Evolutionary conservation across 495 filamentous ascomycete genomes (phyloP), one percentile per base, ranked within the genome.

Genomic region (Oleoguttula mirabilis): DNA sequence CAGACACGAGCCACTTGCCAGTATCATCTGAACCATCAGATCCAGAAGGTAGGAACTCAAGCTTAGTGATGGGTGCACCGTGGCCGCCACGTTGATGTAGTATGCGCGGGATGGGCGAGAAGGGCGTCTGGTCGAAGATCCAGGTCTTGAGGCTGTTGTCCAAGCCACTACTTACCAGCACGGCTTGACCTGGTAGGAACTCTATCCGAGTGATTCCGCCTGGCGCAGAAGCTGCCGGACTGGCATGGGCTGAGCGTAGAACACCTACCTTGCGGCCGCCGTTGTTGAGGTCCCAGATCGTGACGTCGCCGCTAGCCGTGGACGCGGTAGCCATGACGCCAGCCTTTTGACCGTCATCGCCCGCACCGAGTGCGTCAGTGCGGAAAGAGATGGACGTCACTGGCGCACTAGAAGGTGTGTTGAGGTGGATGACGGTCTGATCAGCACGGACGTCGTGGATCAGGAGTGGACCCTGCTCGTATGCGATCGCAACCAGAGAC

Each of bases 141-240:
- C 88, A 95, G 3, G 81, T 85, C 58, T 84, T 93, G 30, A 99
- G 65, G 23, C 85, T 82, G 59, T 99, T 99, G 59, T 99, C 90
- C 24, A 82, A 70, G 19, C 87, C 92, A 43, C 82, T 85, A 3
- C 87, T 93, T 21, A 95, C 70, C 22, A 99, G 70, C 1, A 95
- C 77, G 12, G 84, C 82, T 56, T 96, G 92, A 2, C 87, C 88
- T n/a, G 80, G 64, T 15, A 99, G 66, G 55, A 96, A 99, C 55
- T 96, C 84, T 21, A 90, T 63, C 47, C 81, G 84, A 58, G 77
- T 90, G 10, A 81, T 67, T 22, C 76, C 76, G 17, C 61, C 62
- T 6, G 43, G 22, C 16, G 62, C 54, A 6, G 72, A 71, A 7
- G 39, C 17, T 0, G 36, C 32, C 2, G 80, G 76, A 10, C 82